Evolutionary conservation across 176 grass and related monocot species (phyloP), one percentile per base, ranked within the genome.

Genomic region (Eleusine coracana): DNA sequence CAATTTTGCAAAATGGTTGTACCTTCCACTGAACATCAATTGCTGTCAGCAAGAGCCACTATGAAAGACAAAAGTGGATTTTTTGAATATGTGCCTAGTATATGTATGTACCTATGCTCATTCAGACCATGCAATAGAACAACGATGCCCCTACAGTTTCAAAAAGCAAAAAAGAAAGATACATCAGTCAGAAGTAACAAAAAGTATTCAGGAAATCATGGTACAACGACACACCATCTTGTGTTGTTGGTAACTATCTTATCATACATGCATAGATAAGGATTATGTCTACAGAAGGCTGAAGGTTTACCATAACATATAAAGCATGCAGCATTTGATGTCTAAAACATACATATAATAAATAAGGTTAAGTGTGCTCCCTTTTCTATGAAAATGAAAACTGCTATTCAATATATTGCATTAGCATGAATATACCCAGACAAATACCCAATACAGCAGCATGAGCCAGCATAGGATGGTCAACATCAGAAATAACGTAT

Each of bases 61-160:
- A 80, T 21, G 34, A 36, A 86, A 82, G 68, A 27, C 29, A 38
- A n/a, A 74, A 62, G 21, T 62, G 16, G 51, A 36, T 14, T 64
- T 45, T 77, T 45, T 77, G 1, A 69, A 69, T 10, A 55, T 55
- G 72, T 82, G 28, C 5, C 72, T 66, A 76, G n/a, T 23, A 70
- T 81, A 59, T 81, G n/a, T 46, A 58, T 40, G 49, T 97, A 97
- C 95, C 96, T 95, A 79, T 98, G 96, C 84, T 98, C 96, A 45
- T 98, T 98, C 68, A 98, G 75, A 76, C 92, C 96, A 84, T 98
- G 96, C 85, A 95, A 78, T 14, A 98, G 80, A 78, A 98, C 80
- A 74, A 98, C 76, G 7, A 95, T 7, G 16, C 92, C 92, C 90
- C 96, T 98, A 68, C 61, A 91, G 10, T 88, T 38, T 76, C 65